Base-by-base conservation (phyloP, 2,329 filamentous ascomycete species). In the Epichloe hybrida region DNA sequence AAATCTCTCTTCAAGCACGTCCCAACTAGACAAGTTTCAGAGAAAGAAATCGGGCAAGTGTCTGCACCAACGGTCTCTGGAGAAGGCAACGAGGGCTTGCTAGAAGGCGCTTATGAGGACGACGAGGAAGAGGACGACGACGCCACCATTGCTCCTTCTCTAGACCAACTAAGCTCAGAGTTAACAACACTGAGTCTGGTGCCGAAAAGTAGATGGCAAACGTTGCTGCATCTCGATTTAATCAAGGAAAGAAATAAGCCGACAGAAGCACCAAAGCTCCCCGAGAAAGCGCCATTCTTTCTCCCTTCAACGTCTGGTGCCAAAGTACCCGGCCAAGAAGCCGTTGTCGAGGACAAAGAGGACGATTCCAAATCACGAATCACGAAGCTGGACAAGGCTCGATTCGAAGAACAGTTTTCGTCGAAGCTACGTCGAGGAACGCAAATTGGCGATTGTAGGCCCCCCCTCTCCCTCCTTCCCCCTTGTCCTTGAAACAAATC, bases 201-300 rank as follows among this genome's bases (percentile, higher is more conserved):
- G 4, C 94, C 93, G 11, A 89, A 86, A 65, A 88, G 86, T 55
- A 80, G 86, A 59, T 98, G 93, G 93, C 91, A 97, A 67, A 96
- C 89, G 1, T 74, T 98, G 13, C 74, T 98, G 31, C 88, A 98
- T 65, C 76, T 98, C 2, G 93, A 98, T 62, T 72, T 89, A 27
- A 95, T 98, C 64, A 86, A 90, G 69, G 81, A 89, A 67, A 86
- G 93, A 54, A 98, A 98, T 69, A 95, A 93, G 67, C 93, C 94
- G 0, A 90, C 82, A 57, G 89, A 96, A 66, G 80, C 90, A 0
- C 90, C 90, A 15, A 96, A 96, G 69, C 79, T 82, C 6, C 93
- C 93, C 0, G 88, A 96, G 64, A 95, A 94, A 62, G 91, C 91
- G 0, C 94, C 93, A 0, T 97, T 97, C 74, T 97, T 97, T 73